Conservation (phyloP, 139 green algal species). For the Chlorella sp. region DNA sequence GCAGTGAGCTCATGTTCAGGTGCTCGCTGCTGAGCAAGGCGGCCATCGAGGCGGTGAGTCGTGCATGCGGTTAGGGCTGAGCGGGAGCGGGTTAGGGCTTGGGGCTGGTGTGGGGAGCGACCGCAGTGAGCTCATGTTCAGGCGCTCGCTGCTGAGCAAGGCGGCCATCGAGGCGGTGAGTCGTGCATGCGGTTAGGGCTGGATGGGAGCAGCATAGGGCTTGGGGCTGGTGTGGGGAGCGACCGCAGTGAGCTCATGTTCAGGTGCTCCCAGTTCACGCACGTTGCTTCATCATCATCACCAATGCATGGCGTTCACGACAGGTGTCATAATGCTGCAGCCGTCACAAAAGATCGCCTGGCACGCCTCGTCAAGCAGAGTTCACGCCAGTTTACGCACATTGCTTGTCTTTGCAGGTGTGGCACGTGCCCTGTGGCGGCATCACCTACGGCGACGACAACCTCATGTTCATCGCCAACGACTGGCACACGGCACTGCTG, state of each 20-base stretch:
- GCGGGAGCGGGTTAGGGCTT: no score
- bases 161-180: constrained; percentile 73
- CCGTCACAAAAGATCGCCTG: no score
- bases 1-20: constrained; percentile 67
- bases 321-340: no score
- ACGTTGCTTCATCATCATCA: no score
- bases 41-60: constrained; percentile 67
- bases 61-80: background rate
- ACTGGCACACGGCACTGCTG: constrained; percentile 90
- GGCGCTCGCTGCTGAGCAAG: constrained; percentile 73
- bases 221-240: no score
- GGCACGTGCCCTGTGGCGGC: constrained; percentile 78
- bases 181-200: background rate
- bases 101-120: no score
- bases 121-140: constrained; percentile 64
- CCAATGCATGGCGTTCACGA: no score
- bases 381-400: no score
- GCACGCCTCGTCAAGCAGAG: no score
- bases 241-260: constrained; percentile 63
- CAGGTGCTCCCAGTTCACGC: constrained; percentile 55
- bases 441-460: constrained; percentile 80
- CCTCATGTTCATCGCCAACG: constrained; percentile 87
- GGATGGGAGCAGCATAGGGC: no score
- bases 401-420: no score
- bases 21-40: constrained; percentile 75